Evolutionary conservation across 495 filamentous ascomycete genomes (phyloP), one percentile per base, ranked within the genome.

Genomic region (Aspergillus biplanus): DNA sequence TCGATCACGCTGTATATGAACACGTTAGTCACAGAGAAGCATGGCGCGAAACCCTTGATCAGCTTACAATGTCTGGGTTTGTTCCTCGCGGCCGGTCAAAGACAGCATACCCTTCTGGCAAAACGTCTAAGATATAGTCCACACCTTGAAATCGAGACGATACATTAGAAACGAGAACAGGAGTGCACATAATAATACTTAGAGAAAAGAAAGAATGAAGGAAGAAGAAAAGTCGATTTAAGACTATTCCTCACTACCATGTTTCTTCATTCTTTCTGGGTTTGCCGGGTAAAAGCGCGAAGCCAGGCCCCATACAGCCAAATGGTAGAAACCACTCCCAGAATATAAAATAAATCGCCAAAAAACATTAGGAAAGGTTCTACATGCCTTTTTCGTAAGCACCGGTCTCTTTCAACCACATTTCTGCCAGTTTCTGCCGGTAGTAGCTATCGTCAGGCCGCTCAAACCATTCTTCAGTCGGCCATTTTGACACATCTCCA

Each of bases 71-170:
- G 1, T 59, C 58, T 7, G 74, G 76, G 39, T 81, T 74, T 6
- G 62, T 70, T 3, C 48, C 56, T 9, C 85, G 78, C 6, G 79
- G 71, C 50, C 76, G 73, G 33, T 85, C 75, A 63, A 77, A 80
- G 1, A 86, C 65, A 5, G 66, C 69, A 68, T 87, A 88, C 15
- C 84, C 85, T 5, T 80, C 77, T 12, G 86, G 86, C n/a, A 89
- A 68, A 15, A 67, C 67, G 49, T 86, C 79, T 7, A 89, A 72
- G 9, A 69, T 73, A 67, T 87, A 86, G 0, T 50, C 71, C n/a
- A 77, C 68, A 18, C 79, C 81, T 84, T 58, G 34, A 52, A 18
- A 18, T 53, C 31, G 58, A 18, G 15, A 47, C 31, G 15, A 9
- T 57, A 31, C 56, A 49, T 68, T 31, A 71, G 62, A 21, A 53